Percentiles rank a stretch among this genome's conserved stretches.
phyloP scores from a whole-genome alignment of 805 yeast species.

The Candida glaebosa region DNA sequence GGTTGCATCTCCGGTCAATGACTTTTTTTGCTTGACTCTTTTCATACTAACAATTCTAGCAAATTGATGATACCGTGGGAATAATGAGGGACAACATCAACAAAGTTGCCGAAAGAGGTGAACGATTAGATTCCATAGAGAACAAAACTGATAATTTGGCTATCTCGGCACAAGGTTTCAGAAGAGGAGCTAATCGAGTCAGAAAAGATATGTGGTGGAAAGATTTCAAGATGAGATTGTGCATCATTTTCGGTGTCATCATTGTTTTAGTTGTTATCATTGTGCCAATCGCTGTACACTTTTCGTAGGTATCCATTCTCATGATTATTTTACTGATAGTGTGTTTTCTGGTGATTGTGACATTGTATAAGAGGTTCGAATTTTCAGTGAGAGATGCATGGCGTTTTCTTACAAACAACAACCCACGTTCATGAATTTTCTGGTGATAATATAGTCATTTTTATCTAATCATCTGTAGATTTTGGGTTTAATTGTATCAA shows the following conservation, averaged over 20 bases:
- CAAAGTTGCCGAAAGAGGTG: conserved; percentile 93
- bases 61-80: conserved; percentile 93
- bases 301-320: conserved; percentile 22
- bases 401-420: too few relatives aligned
- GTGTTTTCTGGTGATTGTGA: background rate
- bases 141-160: conserved; percentile 92
- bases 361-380: background rate
- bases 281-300: conserved; percentile 92
- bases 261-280: conserved; percentile 81
- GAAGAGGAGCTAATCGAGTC: conserved; percentile 94
- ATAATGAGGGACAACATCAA: conserved; percentile 97
- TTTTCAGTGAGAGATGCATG: background rate
- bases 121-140: conserved; percentile 85
- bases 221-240: conserved; percentile 93
- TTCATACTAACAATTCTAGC: conserved; percentile 45
- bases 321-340: background rate
- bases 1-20: too few relatives aligned
- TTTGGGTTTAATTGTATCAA: background rate
- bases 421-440: background rate
- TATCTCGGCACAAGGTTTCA: conserved; percentile 88
- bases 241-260: conserved; percentile 73
- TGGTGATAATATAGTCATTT: background rate
- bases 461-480: background rate
- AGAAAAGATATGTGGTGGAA: conserved; percentile 99
- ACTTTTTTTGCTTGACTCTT: too few relatives aligned